A percentile compares a stretch with the other conserved stretches of the same genome.
Conservation (phyloP, 2,329 filamentous ascomycete genomes). For the Exophiala phaeomuriformis region DNA sequence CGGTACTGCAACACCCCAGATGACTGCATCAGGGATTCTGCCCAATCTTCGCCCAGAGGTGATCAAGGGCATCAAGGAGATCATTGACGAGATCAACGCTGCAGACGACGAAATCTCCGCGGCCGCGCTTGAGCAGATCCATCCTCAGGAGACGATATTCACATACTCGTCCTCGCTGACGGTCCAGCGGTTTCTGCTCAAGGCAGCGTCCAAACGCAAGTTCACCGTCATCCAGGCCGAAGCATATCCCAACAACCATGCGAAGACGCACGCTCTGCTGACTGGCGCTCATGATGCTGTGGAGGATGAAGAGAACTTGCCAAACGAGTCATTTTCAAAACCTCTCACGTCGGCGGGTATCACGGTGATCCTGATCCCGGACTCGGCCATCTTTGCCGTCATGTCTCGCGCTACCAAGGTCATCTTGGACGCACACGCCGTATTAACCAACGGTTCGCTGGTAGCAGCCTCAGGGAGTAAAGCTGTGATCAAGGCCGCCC, state of each 20-base stretch:
- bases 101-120: slow-evolving; percentile 89
- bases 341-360: slow-evolving; percentile 71
- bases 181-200: slow-evolving; percentile 81
- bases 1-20: slow-evolving; percentile 31
- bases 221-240: slow-evolving; percentile 86
- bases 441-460: slow-evolving; percentile 80
- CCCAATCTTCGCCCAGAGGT: slow-evolving; percentile 82
- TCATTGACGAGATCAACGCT: slow-evolving; percentile 88
- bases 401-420: slow-evolving; percentile 97
- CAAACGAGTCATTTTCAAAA: slow-evolving; percentile 58
- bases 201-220: slow-evolving; percentile 78
- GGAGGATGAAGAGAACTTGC: slow-evolving; percentile 38
- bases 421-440: slow-evolving; percentile 76
- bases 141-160: slow-evolving; percentile 85
- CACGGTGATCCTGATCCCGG: slow-evolving; percentile 73
- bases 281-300: slow-evolving; percentile 44
- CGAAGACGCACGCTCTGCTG: slow-evolving; percentile 55
- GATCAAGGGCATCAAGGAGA: slow-evolving; percentile 87
- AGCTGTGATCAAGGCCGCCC: slow-evolving; percentile 76
- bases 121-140: slow-evolving; percentile 83
- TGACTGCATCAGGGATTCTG: slow-evolving; percentile 28
- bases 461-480: slow-evolving; percentile 77
- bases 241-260: slow-evolving; percentile 61
- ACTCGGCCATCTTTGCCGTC: slow-evolving; percentile 80
- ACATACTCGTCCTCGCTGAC: slow-evolving; percentile 80